Percentiles rank a stretch among this genome's conserved stretches.
Conservation (phyloP, 106 monocot species). For the Iris macrosiphon region DNA sequence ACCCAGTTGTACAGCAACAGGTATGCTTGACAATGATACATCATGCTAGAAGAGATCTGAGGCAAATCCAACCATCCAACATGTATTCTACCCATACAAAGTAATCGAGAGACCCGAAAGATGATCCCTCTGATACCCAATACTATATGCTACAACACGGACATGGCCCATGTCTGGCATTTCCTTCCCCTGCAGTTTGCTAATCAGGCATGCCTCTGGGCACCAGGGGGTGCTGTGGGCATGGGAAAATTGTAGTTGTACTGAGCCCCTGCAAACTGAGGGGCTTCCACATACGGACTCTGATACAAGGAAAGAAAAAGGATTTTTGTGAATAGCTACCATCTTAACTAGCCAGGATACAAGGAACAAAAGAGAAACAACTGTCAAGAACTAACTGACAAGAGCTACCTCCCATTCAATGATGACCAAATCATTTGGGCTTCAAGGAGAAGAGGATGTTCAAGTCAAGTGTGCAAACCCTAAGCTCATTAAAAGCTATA, state of each 20-base stretch:
- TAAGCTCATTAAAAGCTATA: not conserved
- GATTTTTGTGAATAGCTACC: no score
- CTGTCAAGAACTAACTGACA: not conserved
- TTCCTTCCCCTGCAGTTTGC: no score
- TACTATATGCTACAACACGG: conserved; percentile 1
- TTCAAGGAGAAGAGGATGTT: no score
- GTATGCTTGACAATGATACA: not conserved
- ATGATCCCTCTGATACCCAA: no score
- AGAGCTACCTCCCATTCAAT: no score
- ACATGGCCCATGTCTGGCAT: not conserved
- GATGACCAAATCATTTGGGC: no score
- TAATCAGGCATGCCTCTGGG: conserved; percentile 32
- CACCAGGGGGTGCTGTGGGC: conserved; percentile 68
- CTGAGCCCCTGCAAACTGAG: conserved; percentile 25
- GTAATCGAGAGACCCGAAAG: conserved; percentile 6
- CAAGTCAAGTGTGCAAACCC: no score
- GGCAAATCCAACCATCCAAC: not conserved
- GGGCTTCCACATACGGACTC: conserved; percentile 80
- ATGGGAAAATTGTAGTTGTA: conserved; percentile 43
- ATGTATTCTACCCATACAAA: not conserved
- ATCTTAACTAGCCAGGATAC: not conserved
- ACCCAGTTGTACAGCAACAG: not conserved
- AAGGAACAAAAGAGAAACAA: not conserved
- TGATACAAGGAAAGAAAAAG: conserved; percentile 3
- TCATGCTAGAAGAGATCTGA: not conserved